Evolutionary conservation across 805 yeast genomes (phyloP).

Genomic region (Ogataea populi-albae): DNA sequence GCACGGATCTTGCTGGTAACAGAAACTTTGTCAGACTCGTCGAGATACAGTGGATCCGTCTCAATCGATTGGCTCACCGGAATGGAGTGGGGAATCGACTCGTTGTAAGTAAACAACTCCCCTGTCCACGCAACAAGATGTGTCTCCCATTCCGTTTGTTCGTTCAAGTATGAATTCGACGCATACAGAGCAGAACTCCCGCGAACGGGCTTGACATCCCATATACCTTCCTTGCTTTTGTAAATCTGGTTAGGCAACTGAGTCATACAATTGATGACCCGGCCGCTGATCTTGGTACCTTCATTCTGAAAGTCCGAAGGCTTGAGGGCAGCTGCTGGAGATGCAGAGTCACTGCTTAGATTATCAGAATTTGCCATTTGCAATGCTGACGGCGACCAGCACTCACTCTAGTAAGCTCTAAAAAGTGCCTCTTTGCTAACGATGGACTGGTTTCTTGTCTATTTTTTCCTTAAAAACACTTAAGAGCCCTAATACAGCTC

Average conservation of each 20-base stretch:
- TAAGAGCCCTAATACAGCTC: too few species aligned
- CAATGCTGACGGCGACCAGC: too few species aligned
- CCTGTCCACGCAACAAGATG: slow-evolving; percentile 96
- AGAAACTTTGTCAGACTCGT: slow-evolving; percentile 50
- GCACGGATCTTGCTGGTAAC: slow-evolving; percentile 47
- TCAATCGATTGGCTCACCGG: slow-evolving; percentile 30
- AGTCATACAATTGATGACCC: slow-evolving; percentile 66
- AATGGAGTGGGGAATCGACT: slow-evolving; percentile 24
- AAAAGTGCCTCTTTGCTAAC: too few species aligned
- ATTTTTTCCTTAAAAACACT: too few species aligned
- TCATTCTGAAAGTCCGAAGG: slow-evolving; percentile 22
- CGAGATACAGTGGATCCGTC: slow-evolving; percentile 61
- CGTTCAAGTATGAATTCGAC: slow-evolving; percentile 60
- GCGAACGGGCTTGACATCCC: slow-evolving; percentile 62
- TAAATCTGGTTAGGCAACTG: slow-evolving; percentile 62
- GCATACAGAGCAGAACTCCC: slow-evolving; percentile 87
- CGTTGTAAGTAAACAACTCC: slow-evolving; percentile 49
- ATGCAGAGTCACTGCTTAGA: too few species aligned
- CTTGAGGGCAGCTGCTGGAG: too few species aligned
- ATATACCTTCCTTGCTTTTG: slow-evolving; percentile 39
- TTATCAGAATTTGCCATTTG: too few species aligned
- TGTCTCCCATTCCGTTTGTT: slow-evolving; percentile 79
- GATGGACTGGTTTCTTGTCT: too few species aligned
- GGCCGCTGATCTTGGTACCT: slow-evolving; percentile 50
- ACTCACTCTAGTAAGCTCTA: neutral